These are phyloP conservation scores for Didymella arachidicola DNA, from an alignment of 2,329 filamentous ascomycete genomes.

Conservation along the genomic window DNA sequence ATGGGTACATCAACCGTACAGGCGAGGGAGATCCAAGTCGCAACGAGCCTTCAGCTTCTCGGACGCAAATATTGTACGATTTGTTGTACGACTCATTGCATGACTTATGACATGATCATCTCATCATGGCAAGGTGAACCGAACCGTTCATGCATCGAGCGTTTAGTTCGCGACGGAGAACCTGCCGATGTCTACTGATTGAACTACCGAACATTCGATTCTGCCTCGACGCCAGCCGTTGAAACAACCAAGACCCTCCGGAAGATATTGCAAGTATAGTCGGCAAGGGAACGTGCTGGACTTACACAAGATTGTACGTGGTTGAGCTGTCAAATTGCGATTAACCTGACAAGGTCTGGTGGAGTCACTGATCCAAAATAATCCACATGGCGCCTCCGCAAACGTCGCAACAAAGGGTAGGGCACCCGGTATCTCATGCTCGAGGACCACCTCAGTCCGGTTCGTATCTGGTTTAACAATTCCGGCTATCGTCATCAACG, in stretches of 20 bases:
- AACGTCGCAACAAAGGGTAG: constrained; percentile 10
- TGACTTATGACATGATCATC: constrained; percentile 18
- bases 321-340: constrained; percentile 9
- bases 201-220: constrained; percentile 8
- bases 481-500: constrained; percentile 8
- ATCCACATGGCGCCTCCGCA: constrained; percentile 20
- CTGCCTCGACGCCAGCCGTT: background rate
- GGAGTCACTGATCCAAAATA: constrained; percentile 6
- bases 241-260: constrained; percentile 3
- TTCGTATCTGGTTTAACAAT: background rate
- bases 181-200: constrained; percentile 5
- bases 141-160: constrained; percentile 9
- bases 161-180: constrained; percentile 6
- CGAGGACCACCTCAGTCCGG: background rate
- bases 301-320: constrained; percentile 5
- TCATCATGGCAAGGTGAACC: constrained; percentile 8
- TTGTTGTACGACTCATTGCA: constrained; percentile 16
- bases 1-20: background rate
- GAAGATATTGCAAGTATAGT: background rate
- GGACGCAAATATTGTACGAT: constrained; percentile 9
- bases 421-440: constrained; percentile 7
- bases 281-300: background rate
- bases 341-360: constrained; percentile 7
- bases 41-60: constrained; percentile 3
- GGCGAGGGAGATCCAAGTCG: background rate